Percentiles rank a stretch among this genome's conserved stretches.
These are phyloP conservation scores for Rosa hybrid DNA, from an alignment of 331 rosid genomes.

Conservation along the genomic window DNA sequence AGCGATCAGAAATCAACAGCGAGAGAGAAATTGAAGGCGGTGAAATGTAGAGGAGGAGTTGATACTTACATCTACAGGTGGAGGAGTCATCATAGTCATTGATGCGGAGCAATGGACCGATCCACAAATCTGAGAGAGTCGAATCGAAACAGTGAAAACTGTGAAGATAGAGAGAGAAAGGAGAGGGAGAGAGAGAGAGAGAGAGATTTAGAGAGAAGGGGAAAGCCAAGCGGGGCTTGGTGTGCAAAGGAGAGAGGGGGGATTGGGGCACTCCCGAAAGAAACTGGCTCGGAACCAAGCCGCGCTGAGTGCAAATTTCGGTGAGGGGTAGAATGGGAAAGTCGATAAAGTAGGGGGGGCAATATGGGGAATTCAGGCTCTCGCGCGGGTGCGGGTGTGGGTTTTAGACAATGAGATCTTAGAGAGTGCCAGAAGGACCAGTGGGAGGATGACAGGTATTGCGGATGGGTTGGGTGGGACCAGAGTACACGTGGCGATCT, in stretches of 20 bases:
- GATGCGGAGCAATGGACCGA: constrained; percentile 39
- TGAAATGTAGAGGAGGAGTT: constrained; percentile 14
- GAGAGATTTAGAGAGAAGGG: constrained; percentile 11
- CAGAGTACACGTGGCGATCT: neutral
- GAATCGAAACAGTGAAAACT: constrained; percentile 26
- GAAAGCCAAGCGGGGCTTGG: constrained; percentile 28
- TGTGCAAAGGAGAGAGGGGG: constrained; percentile 23
- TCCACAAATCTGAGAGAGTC: constrained; percentile 45
- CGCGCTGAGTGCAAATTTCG: constrained; percentile 26
- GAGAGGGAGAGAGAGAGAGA: constrained; percentile 3
- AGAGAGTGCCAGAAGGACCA: neutral
- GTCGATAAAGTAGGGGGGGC: neutral
- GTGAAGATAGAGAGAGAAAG: neutral
- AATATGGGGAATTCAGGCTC: neutral
- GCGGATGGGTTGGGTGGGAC: neutral
- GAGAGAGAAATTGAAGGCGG: neutral
- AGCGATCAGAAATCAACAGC: constrained; percentile 24
- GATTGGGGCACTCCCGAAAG: constrained; percentile 25
- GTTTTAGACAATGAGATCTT: constrained; percentile 5
- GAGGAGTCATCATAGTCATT: constrained; percentile 58
- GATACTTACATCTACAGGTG: constrained; percentile 43
- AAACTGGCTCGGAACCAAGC: constrained; percentile 27
- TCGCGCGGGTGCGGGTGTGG: neutral
- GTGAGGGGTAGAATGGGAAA: constrained; percentile 17
- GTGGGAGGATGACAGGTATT: neutral